phyloP scores from a whole-genome alignment of 2,329 filamentous ascomycete species.

The Cladosporium cucumerinum region DNA sequence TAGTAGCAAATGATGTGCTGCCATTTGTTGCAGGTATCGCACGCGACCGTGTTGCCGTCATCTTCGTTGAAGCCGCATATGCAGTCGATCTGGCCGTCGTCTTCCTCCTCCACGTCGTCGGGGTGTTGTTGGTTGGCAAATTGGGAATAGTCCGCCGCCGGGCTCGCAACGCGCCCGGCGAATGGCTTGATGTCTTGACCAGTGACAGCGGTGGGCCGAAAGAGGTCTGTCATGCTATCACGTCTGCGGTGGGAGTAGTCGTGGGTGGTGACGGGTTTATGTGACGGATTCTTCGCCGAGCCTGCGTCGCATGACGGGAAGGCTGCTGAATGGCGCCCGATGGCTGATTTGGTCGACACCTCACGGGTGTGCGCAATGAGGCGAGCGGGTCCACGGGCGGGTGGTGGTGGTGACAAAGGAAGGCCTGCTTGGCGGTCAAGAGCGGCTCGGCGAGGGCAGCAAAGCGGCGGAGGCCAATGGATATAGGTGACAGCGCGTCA shows the following conservation, averaged over 20 bases:
- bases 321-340: constrained; percentile 17
- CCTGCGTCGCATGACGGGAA: constrained; percentile 37
- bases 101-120: constrained; percentile 47
- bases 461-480: constrained; percentile 2
- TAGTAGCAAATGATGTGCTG: constrained; percentile 99
- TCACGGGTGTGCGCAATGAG: constrained; percentile 8
- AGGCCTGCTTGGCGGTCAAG: constrained; percentile 14
- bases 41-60: constrained; percentile 96
- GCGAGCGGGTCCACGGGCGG: neutral
- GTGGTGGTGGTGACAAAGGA: constrained; percentile 11
- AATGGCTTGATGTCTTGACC: constrained; percentile 26
- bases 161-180: constrained; percentile 10
- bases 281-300: constrained; percentile 29
- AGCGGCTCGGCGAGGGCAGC: neutral
- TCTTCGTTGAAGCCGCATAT: constrained; percentile 92
- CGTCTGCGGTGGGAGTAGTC: constrained; percentile 26
- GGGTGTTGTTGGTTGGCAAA: constrained; percentile 1
- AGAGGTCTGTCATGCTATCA: constrained; percentile 39
- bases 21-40: constrained; percentile 94
- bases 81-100: constrained; percentile 95
- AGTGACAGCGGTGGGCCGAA: constrained; percentile 33
- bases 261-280: constrained; percentile 28
- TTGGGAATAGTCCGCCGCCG: neutral
- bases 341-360: constrained; percentile 16
- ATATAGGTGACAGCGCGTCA: constrained; percentile 3